Evolutionary conservation across 1,139 yeast species (phyloP), one percentile per base, ranked within the genome.

Genomic region (Saccharomyces pastorianus): DNA sequence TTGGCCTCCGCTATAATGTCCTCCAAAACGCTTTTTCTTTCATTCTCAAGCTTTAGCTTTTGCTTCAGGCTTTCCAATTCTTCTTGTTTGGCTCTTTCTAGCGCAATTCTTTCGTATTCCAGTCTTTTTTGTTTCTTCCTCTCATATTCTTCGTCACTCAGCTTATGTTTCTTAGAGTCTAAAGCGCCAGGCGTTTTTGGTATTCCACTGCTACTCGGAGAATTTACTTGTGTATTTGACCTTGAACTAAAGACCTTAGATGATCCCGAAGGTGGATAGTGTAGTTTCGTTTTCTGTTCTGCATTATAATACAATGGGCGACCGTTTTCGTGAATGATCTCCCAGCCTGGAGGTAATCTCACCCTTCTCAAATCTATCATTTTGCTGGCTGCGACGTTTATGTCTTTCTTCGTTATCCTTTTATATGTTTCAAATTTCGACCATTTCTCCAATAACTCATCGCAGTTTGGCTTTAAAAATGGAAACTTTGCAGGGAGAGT

Each of bases 341-440:
- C 71, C 71, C 70, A 67, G 2, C 71, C 71, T 8, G 64, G 62
- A 4, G 71, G 71, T 31, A 67, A 54, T 46, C 69, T 63, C 29
- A 64, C 58, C 55, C 70, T 65, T 59, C 71, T 62, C 14, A 66
- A 52, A 55, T 66, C 68, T 11, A 56, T 56, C 49, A 58, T 51
- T 50, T 58, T 63, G 8, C 53, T 57, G 14, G 62, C 54, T 14
- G 59, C 58, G 7, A 57, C 51, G 23, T 54, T 58, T 11, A 64
- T 56, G 47, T 65, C 70, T 54, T 56, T 66, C 56, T 68, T 66
- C 3, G 67, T 56, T 51, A 93, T 93, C 55, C 96, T 80, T 65
- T 85, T 88, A 6, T 93, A 95, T 81, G 88, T 83, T 65, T 87
- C 84, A 58, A 89, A 78, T 34, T 74, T 74, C 48, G 84, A 76